Conservation (phyloP, 768 basidiomycete genomes). For the Lyophyllum atratum region DNA sequence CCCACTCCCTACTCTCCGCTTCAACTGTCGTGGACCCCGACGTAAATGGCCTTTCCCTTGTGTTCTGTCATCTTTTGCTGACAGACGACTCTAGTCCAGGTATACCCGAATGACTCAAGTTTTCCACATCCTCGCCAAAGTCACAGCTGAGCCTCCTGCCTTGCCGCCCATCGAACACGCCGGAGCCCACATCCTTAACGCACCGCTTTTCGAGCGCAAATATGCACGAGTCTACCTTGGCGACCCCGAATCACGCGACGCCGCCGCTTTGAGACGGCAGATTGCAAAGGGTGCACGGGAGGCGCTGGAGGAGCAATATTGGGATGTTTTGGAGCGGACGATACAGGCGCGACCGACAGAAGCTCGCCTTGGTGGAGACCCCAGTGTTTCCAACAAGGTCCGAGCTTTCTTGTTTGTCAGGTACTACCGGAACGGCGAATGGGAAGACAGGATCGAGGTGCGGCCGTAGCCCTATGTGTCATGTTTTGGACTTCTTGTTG, state of each 20-base stretch:
- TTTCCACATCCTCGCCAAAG: slow-evolving; percentile 75
- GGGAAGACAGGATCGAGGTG: slow-evolving; percentile 90
- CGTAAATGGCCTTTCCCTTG: slow-evolving; percentile 38
- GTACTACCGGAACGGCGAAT: slow-evolving; percentile 79
- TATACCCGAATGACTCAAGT: slow-evolving; percentile 66
- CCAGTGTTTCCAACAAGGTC: slow-evolving; percentile 86
- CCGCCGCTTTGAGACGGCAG: slow-evolving; percentile 63
- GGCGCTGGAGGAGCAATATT: slow-evolving; percentile 89
- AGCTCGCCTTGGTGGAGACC: slow-evolving; percentile 88
- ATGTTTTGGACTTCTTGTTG: not conserved
- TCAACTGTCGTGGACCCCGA: slow-evolving; percentile 60
- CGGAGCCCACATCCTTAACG: slow-evolving; percentile 79
- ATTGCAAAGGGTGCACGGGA: slow-evolving; percentile 78
- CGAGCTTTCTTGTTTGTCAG: slow-evolving; percentile 83
- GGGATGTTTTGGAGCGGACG: slow-evolving; percentile 79
- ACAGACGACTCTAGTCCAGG: slow-evolving; percentile 37
- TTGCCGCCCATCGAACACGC: slow-evolving; percentile 79
- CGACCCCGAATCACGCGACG: slow-evolving; percentile 63
- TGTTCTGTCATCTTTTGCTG: not conserved
- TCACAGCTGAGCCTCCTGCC: slow-evolving; percentile 74
- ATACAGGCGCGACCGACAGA: slow-evolving; percentile 82
- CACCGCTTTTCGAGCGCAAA: slow-evolving; percentile 79
- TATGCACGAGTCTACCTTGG: slow-evolving; percentile 80
- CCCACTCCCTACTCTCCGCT: slow-evolving; percentile 72
- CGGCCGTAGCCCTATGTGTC: slow-evolving; percentile 16